A percentile compares a stretch with the other conserved stretches of the same genome.
Conservation (phyloP, 2,329 filamentous ascomycete species). For the Ophiostoma montium region DNA sequence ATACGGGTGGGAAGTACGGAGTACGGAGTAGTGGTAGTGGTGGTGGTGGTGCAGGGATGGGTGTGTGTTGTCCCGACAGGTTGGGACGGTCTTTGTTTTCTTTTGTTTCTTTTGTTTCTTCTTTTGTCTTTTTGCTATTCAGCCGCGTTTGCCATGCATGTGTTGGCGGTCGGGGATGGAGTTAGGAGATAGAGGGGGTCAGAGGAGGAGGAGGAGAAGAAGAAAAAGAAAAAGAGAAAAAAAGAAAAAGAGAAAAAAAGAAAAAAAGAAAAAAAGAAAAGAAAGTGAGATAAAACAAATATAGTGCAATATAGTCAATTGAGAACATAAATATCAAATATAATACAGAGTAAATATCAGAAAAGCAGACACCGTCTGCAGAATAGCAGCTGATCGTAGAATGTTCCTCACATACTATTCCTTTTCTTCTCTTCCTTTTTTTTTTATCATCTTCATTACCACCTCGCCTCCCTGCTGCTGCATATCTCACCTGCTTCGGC, state of each 20-base stretch:
- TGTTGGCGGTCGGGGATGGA: no score
- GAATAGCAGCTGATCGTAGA: no score
- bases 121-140: background rate
- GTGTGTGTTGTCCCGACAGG: constrained; percentile 7
- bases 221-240: background rate
- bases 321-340: no score
- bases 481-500: no score
- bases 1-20: background rate
- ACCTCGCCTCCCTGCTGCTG: no score
- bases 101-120: background rate
- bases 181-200: no score
- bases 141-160: background rate
- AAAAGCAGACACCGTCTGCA: no score
- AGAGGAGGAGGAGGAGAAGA: background rate
- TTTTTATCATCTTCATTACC: no score
- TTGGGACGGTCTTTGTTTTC: constrained; percentile 1
- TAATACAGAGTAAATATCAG: no score
- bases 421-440: no score
- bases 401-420: no score
- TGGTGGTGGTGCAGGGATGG: background rate
- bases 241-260: background rate
- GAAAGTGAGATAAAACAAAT: background rate
- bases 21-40: background rate
- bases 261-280: background rate
- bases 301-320: no score